Conservation (phyloP, 2,329 filamentous ascomycete species). For the Aspergillus quadricinctus region DNA sequence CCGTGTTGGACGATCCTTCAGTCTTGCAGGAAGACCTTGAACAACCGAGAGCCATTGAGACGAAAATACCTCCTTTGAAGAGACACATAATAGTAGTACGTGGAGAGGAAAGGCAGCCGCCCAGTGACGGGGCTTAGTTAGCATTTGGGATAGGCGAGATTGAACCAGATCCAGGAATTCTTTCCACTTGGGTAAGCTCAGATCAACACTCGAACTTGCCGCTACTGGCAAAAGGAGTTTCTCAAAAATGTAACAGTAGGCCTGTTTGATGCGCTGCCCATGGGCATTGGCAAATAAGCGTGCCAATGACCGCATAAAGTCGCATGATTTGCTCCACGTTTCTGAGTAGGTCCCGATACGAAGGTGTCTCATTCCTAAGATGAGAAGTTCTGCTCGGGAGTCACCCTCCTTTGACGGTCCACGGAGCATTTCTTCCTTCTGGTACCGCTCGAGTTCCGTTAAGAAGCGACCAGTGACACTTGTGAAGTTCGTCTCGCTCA, state of each 20-base stretch:
- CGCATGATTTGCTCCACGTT: constrained; percentile 80
- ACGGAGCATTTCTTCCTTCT: constrained; percentile 62
- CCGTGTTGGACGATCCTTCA: constrained; percentile 77
- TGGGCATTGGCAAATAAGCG: constrained; percentile 80
- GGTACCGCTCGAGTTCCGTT: constrained; percentile 69
- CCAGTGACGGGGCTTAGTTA: constrained; percentile 92
- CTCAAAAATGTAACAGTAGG: constrained; percentile 89
- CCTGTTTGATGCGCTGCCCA: constrained; percentile 84
- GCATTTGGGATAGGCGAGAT: constrained; percentile 74
- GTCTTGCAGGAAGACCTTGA: constrained; percentile 68
- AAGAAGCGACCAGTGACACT: constrained; percentile 80
- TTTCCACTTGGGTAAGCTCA: constrained; percentile 79
- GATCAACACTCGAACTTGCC: constrained; percentile 70
- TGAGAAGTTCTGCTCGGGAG: constrained; percentile 76
- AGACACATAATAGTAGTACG: constrained; percentile 81
- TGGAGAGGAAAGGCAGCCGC: constrained; percentile 80
- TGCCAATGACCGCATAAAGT: constrained; percentile 78
- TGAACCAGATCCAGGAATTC: constrained; percentile 77
- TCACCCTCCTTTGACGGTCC: constrained; percentile 59
- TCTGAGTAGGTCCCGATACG: constrained; percentile 70
- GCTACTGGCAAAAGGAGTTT: constrained; percentile 83
- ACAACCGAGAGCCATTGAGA: constrained; percentile 83
- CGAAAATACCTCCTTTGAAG: constrained; percentile 75
- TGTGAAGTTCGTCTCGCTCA: constrained; percentile 88
- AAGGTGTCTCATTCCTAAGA: constrained; percentile 88